Percentiles rank a stretch among this genome's conserved stretches.
phyloP scores from a whole-genome alignment of 2,329 filamentous ascomycete species.

The Botrytis elliptica region DNA sequence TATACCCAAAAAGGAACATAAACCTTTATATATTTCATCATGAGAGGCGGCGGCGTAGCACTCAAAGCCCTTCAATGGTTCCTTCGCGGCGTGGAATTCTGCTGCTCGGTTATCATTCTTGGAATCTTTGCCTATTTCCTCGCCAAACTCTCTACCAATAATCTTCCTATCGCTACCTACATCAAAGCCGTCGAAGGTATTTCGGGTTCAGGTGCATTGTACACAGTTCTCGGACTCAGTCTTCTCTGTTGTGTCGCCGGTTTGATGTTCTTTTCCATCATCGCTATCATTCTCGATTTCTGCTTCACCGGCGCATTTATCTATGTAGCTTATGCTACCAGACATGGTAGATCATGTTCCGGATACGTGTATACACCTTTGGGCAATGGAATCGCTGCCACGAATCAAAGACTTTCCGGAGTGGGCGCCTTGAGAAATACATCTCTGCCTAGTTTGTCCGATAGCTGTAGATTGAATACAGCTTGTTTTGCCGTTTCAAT shows the following conservation, averaged over 20 bases:
- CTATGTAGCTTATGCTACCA: conserved; percentile 75
- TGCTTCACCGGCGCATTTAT: conserved; percentile 75
- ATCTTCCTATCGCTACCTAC: conserved; percentile 61
- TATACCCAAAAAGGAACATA: background rate
- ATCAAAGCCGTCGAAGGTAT: conserved; percentile 76
- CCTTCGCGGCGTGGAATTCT: conserved; percentile 72
- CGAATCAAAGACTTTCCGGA: conserved; percentile 46
- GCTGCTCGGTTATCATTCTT: conserved; percentile 70
- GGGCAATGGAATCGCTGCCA: conserved; percentile 58
- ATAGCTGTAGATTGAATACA: conserved; percentile 73
- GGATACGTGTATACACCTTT: conserved; percentile 65
- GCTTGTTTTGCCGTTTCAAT: conserved; percentile 77
- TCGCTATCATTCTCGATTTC: conserved; percentile 75
- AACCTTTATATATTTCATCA: conserved; percentile 40
- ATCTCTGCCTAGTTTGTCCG: conserved; percentile 45
- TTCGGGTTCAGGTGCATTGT: conserved; percentile 70
- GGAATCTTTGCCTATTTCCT: conserved; percentile 85
- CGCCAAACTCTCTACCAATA: conserved; percentile 64
- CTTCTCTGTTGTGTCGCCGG: conserved; percentile 80
- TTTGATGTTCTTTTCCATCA: conserved; percentile 66
- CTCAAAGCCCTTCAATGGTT: conserved; percentile 70
- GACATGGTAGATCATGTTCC: conserved; percentile 67
- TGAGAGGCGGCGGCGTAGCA: conserved; percentile 59
- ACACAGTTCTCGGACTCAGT: conserved; percentile 69
- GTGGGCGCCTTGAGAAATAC: conserved; percentile 48